A percentile compares a stretch with the other conserved stretches of the same genome.
phyloP scores from a whole-genome alignment of 164 flowering plant genomes.

The Magnolia changhungtana region DNA sequence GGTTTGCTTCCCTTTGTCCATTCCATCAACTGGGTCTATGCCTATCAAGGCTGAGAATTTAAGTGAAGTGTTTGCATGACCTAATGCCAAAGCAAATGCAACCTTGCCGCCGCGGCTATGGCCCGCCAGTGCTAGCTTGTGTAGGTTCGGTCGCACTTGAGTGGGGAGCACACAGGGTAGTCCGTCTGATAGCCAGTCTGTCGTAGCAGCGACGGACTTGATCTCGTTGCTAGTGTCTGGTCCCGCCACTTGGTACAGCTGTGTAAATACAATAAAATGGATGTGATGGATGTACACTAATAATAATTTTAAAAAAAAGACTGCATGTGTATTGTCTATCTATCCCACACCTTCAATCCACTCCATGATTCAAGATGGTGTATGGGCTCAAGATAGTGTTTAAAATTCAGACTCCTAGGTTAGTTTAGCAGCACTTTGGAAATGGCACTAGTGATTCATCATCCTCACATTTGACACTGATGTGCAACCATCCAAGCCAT shows the following conservation, averaged over 20 bases:
- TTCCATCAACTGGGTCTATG: slow-evolving; percentile 95
- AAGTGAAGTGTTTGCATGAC: slow-evolving; percentile 27
- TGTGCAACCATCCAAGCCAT: neutral
- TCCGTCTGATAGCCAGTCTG: slow-evolving; percentile 59
- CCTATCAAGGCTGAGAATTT: slow-evolving; percentile 73
- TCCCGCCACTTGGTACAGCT: slow-evolving; percentile 57
- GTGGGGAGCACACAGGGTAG: slow-evolving; percentile 45
- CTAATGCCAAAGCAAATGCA: slow-evolving; percentile 66
- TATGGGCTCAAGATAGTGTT: neutral
- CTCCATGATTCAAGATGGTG: neutral
- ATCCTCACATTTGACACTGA: neutral
- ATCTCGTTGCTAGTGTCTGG: slow-evolving; percentile 56
- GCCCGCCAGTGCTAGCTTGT: slow-evolving; percentile 61
- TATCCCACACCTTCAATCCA: neutral
- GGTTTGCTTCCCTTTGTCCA: slow-evolving; percentile 69
- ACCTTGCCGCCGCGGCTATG: slow-evolving; percentile 88
- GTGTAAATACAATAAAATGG: neutral
- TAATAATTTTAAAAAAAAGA: too few relatives aligned
- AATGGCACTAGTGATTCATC: neutral
- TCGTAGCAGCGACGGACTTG: slow-evolving; percentile 41
- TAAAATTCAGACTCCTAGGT: neutral
- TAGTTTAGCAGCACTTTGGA: neutral
- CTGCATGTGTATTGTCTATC: neutral
- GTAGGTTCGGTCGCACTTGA: slow-evolving; percentile 36
- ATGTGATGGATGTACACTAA: neutral